phyloP scores from a whole-genome alignment of 179 eudicot species.

The Nepenthes alata region DNA sequence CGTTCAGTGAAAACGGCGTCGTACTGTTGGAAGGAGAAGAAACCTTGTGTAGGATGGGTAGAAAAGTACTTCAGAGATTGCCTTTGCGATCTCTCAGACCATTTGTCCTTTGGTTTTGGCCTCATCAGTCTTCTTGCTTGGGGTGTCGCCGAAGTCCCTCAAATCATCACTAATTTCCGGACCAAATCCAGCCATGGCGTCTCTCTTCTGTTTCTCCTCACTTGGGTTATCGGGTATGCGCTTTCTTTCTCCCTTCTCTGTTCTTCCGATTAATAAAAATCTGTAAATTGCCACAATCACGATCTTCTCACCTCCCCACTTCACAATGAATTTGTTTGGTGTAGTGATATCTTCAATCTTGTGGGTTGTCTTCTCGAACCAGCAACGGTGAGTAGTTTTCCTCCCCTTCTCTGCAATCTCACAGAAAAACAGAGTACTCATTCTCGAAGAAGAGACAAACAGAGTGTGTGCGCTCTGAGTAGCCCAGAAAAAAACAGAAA shows the following conservation, averaged over 20 bases:
- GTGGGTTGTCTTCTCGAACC: constrained; percentile 81
- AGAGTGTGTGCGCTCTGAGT: not conserved
- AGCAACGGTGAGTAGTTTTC: constrained; percentile 49
- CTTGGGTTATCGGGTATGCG: constrained; percentile 37
- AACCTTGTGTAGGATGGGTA: constrained; percentile 49
- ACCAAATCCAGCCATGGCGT: constrained; percentile 86
- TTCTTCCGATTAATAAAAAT: not conserved
- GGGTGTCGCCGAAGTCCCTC: constrained; percentile 89
- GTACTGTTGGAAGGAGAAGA: constrained; percentile 51
- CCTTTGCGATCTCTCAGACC: constrained; percentile 45
- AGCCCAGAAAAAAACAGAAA: not conserved
- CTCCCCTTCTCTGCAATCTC: not conserved
- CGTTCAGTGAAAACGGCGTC: constrained; percentile 7
- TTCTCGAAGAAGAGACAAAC: not conserved
- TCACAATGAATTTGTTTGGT: not conserved
- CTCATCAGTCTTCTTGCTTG: constrained; percentile 54
- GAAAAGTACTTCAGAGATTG: constrained; percentile 60
- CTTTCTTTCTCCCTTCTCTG: not conserved
- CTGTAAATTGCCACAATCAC: not conserved
- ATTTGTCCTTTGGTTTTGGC: constrained; percentile 58
- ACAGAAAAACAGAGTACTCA: not conserved
- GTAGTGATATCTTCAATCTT: constrained; percentile 72
- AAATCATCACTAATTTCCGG: constrained; percentile 67
- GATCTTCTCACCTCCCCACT: not conserved
- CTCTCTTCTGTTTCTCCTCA: constrained; percentile 60